Evolutionary conservation across 495 filamentous ascomycete genomes (phyloP).

Genomic region (Trichoderma reesei): DNA sequence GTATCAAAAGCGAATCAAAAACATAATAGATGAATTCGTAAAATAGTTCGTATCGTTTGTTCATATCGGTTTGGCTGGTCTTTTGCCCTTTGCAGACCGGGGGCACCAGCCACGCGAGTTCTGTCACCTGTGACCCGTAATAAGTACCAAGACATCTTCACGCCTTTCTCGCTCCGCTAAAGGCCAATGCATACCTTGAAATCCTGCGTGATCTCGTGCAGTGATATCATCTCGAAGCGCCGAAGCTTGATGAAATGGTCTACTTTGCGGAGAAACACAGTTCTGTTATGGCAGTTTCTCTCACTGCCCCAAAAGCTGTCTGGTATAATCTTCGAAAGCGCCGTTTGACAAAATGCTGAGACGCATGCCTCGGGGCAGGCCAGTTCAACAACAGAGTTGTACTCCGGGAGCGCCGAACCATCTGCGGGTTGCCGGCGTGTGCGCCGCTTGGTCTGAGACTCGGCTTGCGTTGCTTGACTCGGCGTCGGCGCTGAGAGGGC

Average conservation of each 20-base stretch:
- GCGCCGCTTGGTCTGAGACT: not conserved
- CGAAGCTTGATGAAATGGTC: slow-evolving; percentile 68
- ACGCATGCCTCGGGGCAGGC: slow-evolving; percentile 61
- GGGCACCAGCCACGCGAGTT: slow-evolving; percentile 64
- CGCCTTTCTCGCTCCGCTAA: too few species aligned
- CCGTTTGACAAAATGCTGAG: slow-evolving; percentile 81
- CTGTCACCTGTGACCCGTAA: slow-evolving; percentile 41
- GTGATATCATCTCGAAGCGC: slow-evolving; percentile 67
- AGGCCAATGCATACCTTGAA: slow-evolving; percentile 76
- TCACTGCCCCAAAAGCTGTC: slow-evolving; percentile 62
- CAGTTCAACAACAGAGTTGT: slow-evolving; percentile 49
- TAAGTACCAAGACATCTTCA: too few species aligned
- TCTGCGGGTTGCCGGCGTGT: not conserved
- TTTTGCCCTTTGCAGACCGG: slow-evolving; percentile 37
- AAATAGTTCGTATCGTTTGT: slow-evolving; percentile 71
- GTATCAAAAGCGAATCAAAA: slow-evolving; percentile 85
- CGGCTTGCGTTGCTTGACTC: not conserved
- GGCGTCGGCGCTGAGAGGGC: not conserved
- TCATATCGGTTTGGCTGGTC: slow-evolving; percentile 57
- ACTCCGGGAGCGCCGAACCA: slow-evolving; percentile 10
- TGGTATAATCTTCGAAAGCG: slow-evolving; percentile 66
- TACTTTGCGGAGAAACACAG: slow-evolving; percentile 51
- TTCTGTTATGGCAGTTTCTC: slow-evolving; percentile 47
- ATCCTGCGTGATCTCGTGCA: slow-evolving; percentile 68
- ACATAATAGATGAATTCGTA: slow-evolving; percentile 83